Evolutionary conservation across 345 rosid species (phyloP), one percentile per base, ranked within the genome.

Genomic region (Salix caprea): DNA sequence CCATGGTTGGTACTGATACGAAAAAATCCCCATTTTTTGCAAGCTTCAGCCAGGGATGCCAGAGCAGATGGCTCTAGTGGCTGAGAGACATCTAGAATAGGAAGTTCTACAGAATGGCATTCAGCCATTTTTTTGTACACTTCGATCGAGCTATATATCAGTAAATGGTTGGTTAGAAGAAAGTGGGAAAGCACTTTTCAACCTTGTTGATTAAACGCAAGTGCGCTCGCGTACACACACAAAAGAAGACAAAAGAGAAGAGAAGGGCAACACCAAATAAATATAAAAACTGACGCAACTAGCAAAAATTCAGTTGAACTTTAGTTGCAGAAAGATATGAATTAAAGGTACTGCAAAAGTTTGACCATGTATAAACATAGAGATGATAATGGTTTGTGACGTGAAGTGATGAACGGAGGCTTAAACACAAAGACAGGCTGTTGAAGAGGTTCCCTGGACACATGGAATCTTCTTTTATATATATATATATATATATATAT

Each of bases 1-100:
- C 86, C 86, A 76, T 85, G 86, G 62, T 79, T 85, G 69, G 75
- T n/a, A n/a, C n/a, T 79, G 28, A 87, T 79, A 62, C 66, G 79
- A 73, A 87, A 87, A 71, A 85, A 87, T 21, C 90, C 86, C 87
- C 87, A 83, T 69, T 66, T 61, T 72, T 75, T 77, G 72, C 86
- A 85, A 69, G 88, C 85, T 62, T 70, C 67, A 23, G 71, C 26
- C 8, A 87, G 78, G 32, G 83, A 79, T 1, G 65, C 60, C 11
- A 84, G 30, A 62, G 71, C 66, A 14, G 81, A 69, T 21, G 83
- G 70, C 26, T 66, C 19, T 65, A 75, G 24, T 40, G 83, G 86
- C 82, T 75, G 80, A 30, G 83, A 84, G 42, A 87, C 56, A 61
- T 81, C 87, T 12, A 83, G 42, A 24, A 80, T 72, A 18, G 86